Base-by-base conservation (phyloP, 495 filamentous ascomycete genomes). In the Eremomyces bilateralis region DNA sequence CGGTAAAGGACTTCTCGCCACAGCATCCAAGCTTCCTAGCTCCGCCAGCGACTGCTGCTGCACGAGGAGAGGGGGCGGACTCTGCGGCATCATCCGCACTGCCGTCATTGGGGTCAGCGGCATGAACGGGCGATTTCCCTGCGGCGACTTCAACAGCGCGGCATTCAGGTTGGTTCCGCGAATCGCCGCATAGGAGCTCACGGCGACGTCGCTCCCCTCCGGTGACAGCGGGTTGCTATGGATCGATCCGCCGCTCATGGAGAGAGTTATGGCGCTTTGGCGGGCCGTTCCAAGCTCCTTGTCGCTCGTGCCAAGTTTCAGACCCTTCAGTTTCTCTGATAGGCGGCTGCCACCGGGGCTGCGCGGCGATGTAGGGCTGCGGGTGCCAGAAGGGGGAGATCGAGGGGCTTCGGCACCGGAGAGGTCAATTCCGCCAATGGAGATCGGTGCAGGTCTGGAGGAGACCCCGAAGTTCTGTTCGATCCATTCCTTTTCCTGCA, bases 401-500 rank as follows among this genome's bases (percentile, higher is more conserved):
- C 35, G 2, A 44, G 51, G 43, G 15, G 44, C 38, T 43, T 35
- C 4, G 22, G 29, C 8, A 16, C 30, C 30, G 10, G 10, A 8
- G 6, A 32, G 18, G 6, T 32, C 30, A 6, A 27, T 8, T 10
- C 10, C 16, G 18, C 16, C 30, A 22, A 35, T 16, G 30, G 36
- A 34, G 36, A 12, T n/a, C 21, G 8, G 19, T 29, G 33, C 12
- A 2, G 57, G 46, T 27, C 47, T 51, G 12, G 52, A 41, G 6
- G 36, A 49, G 1, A 83, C 59, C 0, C 78, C 77, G 50, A 83
- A 88, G 42, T 81, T 76, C 20, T 66, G 53, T 49, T 80, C 69
- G 27, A 90, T 76, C 78, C 79, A 84, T 37, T 73, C 67, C 40
- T 73, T 76, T 50, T 90, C 80, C 35, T 77, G 67, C 20, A 76